Conservation (phyloP, 352 stramenopile species). For the Pythium volutum region DNA sequence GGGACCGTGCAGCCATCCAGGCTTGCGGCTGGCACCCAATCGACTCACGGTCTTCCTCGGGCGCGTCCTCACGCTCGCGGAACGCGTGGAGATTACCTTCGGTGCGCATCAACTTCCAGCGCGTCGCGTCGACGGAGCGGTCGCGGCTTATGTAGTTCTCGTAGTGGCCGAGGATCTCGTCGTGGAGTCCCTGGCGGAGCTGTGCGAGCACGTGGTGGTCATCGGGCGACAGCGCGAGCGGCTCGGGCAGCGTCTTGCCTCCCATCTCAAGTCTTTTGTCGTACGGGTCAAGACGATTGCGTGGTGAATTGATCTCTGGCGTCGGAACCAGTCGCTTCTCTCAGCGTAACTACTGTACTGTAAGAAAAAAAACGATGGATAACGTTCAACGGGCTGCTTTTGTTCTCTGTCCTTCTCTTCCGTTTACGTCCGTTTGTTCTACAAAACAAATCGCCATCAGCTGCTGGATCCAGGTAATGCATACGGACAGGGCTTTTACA, state of each 20-base stretch:
- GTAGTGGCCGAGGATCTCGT: slow-evolving; percentile 33
- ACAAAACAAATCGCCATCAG: too few species aligned
- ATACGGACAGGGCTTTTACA: too few species aligned
- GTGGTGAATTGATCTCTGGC: too few species aligned
- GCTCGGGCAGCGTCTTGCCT: not conserved
- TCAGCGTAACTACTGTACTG: too few species aligned
- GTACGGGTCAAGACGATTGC: too few species aligned
- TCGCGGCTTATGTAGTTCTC: slow-evolving; percentile 10
- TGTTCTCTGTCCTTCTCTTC: too few species aligned
- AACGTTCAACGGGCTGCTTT: too few species aligned
- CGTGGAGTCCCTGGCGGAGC: not conserved
- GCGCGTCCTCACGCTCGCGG: slow-evolving; percentile 20
- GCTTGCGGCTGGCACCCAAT: slow-evolving; percentile 1
- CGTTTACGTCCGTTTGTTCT: too few species aligned
- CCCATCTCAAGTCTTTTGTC: too few species aligned
- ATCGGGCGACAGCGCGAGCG: not conserved
- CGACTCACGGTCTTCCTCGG: not conserved
- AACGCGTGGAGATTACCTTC: slow-evolving; percentile 38
- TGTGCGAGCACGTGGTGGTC: slow-evolving; percentile 3
- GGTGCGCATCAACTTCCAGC: slow-evolving; percentile 43
- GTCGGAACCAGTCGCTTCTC: too few species aligned
- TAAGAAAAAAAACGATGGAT: too few species aligned
- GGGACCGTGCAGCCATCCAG: not conserved
- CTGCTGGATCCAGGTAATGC: too few species aligned
- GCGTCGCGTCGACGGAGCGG: slow-evolving; percentile 26